Percentiles rank a stretch among this genome's conserved stretches.
Evolutionary conservation across 2,329 filamentous ascomycete genomes (phyloP).

Genomic region (Ophiostoma perfectum): DNA sequence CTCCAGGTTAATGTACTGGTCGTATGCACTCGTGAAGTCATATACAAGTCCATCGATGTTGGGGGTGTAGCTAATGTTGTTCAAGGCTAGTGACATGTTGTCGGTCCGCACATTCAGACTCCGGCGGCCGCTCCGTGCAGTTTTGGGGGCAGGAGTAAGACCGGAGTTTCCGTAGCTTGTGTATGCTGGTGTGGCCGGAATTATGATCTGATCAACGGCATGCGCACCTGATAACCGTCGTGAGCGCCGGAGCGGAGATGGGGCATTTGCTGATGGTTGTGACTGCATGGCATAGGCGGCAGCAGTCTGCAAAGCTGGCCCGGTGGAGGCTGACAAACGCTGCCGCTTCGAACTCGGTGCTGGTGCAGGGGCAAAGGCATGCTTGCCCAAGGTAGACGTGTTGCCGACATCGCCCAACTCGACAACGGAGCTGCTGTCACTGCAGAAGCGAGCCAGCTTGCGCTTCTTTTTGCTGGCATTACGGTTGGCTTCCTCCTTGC

Average conservation of each 20-base stretch:
- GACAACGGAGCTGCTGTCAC: not conserved
- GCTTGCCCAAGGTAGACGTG: no score
- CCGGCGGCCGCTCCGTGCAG: not conserved
- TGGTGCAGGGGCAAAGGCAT: not conserved
- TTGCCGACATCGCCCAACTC: not conserved
- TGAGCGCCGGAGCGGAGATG: slow-evolving; percentile 13
- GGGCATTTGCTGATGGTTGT: not conserved
- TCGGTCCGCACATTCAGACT: slow-evolving; percentile 3
- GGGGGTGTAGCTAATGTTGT: not conserved
- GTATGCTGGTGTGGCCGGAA: not conserved
- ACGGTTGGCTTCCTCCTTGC: slow-evolving; percentile 11
- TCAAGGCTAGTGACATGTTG: not conserved
- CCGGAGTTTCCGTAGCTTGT: not conserved
- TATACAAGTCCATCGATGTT: slow-evolving; percentile 8
- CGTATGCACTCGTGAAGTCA: not conserved
- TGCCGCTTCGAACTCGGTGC: not conserved
- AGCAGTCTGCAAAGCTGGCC: not conserved
- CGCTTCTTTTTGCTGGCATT: slow-evolving; percentile 15
- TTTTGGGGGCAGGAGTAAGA: not conserved
- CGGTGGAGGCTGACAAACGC: not conserved
- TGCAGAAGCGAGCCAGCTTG: slow-evolving; percentile 1
- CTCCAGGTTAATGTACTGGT: not conserved
- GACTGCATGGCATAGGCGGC: not conserved
- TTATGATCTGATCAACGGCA: not conserved
- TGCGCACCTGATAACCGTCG: slow-evolving; percentile 13